Percentiles rank a stretch among this genome's conserved stretches.
Conservation (phyloP, 176 grass and related monocot genomes). For the Neostapfia colusana region DNA sequence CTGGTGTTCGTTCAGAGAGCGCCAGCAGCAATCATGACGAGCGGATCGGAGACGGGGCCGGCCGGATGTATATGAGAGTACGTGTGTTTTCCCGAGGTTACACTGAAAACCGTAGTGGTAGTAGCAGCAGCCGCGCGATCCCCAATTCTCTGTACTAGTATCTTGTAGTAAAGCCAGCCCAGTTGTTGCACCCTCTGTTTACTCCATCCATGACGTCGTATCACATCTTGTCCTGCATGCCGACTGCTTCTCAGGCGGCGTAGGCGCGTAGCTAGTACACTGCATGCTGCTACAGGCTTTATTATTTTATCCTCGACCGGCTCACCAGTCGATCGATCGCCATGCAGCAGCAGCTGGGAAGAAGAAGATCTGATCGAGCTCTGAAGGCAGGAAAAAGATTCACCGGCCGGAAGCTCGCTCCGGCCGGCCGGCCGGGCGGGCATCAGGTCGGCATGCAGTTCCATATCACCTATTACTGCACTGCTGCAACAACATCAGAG, state of each 20-base stretch:
- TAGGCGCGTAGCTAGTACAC: too few species aligned
- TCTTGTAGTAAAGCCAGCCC: too few species aligned
- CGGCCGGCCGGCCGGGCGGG: too few species aligned
- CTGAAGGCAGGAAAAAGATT: constrained; percentile 20
- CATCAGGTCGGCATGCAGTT: too few species aligned
- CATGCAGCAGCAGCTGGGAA: too few species aligned
- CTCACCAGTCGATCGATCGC: background rate
- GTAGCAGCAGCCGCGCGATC: background rate
- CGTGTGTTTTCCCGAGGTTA: constrained; percentile 49
- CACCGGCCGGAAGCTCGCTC: constrained; percentile 15
- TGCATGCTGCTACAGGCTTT: too few species aligned
- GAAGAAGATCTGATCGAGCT: too few species aligned
- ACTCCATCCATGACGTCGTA: background rate
- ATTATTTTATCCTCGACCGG: background rate
- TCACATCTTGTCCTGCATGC: constrained; percentile 34
- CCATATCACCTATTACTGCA: background rate
- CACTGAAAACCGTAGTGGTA: constrained; percentile 32
- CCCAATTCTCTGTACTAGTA: background rate
- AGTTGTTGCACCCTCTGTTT: too few species aligned
- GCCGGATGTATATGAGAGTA: background rate
- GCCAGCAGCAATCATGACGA: constrained; percentile 49
- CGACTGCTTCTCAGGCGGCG: constrained; percentile 6
- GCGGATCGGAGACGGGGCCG: background rate
- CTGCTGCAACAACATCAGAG: background rate
- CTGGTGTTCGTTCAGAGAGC: constrained; percentile 31